Evolutionary conservation across 176 grass and related monocot species (phyloP).

Genomic region (Canna indica): DNA sequence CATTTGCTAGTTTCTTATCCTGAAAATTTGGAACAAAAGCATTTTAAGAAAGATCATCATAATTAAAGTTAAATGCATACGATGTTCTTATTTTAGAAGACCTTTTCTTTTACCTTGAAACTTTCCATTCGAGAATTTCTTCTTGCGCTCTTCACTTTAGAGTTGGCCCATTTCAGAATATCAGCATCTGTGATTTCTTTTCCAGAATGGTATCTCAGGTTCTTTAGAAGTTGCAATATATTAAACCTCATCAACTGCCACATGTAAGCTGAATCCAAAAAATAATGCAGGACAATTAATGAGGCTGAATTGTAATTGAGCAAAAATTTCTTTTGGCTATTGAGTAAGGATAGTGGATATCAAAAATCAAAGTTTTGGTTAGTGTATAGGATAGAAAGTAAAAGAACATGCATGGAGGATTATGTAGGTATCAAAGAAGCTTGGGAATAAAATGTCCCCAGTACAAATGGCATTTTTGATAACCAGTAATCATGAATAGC

Average conservation of each 20-base stretch:
- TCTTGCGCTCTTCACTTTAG: slow-evolving; percentile 66
- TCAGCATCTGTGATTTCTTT: slow-evolving; percentile 87
- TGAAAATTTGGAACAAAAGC: slow-evolving; percentile 31
- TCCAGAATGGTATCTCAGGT: slow-evolving; percentile 76
- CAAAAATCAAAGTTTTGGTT: background rate
- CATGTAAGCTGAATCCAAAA: slow-evolving; percentile 53
- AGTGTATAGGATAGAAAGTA: background rate
- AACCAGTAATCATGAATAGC: too few relatives aligned
- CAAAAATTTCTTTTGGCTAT: background rate
- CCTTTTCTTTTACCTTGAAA: slow-evolving; percentile 55
- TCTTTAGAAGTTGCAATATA: slow-evolving; percentile 88
- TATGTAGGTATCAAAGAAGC: too few relatives aligned
- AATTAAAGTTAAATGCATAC: background rate
- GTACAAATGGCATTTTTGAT: too few relatives aligned
- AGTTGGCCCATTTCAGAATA: slow-evolving; percentile 87
- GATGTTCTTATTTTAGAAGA: background rate
- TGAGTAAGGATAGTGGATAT: background rate
- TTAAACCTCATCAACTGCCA: slow-evolving; percentile 99
- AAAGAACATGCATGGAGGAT: too few relatives aligned
- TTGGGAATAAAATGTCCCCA: too few relatives aligned
- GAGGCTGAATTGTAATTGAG: slow-evolving; percentile 5
- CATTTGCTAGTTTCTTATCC: slow-evolving; percentile 82
- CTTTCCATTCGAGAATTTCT: slow-evolving; percentile 73
- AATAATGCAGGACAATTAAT: background rate
- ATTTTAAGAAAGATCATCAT: background rate